These are phyloP conservation scores for Saposhnikovia divaricata DNA, from an alignment of 129 eudicot genomes.

Conservation along the genomic window DNA sequence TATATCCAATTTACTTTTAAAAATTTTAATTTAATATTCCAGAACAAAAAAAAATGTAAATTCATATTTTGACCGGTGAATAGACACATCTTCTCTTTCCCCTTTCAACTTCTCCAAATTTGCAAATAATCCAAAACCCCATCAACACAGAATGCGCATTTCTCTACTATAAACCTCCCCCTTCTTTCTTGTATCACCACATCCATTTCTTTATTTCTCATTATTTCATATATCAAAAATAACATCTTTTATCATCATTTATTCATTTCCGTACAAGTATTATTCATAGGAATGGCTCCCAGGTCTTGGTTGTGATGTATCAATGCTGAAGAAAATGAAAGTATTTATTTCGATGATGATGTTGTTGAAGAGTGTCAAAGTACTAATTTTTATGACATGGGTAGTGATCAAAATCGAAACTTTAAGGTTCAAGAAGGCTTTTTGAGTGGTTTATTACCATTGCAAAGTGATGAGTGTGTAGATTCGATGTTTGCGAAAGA, in stretches of 20 bases:
- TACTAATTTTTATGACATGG: conserved; percentile 18
- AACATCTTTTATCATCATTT: too few relatives aligned
- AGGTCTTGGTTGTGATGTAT: conserved; percentile 47
- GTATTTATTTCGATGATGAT: conserved; percentile 21
- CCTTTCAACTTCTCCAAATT: background rate
- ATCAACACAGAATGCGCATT: background rate
- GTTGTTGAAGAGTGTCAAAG: conserved; percentile 18
- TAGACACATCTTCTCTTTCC: background rate
- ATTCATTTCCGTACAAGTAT: background rate
- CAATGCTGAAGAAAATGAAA: too few relatives aligned
- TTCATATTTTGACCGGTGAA: too few relatives aligned
- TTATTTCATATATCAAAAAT: too few relatives aligned
- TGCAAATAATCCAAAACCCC: background rate
- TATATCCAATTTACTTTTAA: too few relatives aligned
- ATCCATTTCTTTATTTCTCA: background rate
- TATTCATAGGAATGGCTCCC: conserved; percentile 31
- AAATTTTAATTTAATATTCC: too few relatives aligned
- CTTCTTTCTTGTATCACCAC: background rate
- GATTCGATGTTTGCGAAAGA: conserved; percentile 39
- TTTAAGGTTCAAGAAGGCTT: conserved; percentile 20
- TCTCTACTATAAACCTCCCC: background rate
- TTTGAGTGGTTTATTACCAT: conserved; percentile 10
- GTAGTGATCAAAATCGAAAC: conserved; percentile 18
- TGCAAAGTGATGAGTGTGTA: conserved; percentile 39
- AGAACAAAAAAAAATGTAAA: too few relatives aligned